Conservation (phyloP, 108 stramenopile species). For the Fragilaria radians region DNA sequence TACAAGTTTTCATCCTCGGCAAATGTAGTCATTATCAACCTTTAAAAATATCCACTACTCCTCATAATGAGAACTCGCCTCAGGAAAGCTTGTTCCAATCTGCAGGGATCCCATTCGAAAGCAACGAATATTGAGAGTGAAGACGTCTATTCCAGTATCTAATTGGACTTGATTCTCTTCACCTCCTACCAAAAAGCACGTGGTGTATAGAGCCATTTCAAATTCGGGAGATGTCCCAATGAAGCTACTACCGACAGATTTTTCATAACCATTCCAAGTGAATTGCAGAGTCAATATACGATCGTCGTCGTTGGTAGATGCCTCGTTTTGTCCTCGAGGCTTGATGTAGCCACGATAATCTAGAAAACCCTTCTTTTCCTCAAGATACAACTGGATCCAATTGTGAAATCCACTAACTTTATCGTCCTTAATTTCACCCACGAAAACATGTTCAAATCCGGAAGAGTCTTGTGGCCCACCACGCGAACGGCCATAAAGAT, state of each 20-base stretch:
- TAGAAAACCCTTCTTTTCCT: conserved; percentile 72
- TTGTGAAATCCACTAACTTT: conserved; percentile 85
- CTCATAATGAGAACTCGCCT: conserved; percentile 67
- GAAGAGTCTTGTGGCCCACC: conserved; percentile 57
- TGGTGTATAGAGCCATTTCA: conserved; percentile 87
- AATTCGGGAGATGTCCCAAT: conserved; percentile 88
- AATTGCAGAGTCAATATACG: conserved; percentile 85
- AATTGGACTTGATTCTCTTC: conserved; percentile 54
- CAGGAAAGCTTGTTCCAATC: conserved; percentile 72
- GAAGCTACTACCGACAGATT: conserved; percentile 72
- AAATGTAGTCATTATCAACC: too few relatives aligned
- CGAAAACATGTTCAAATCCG: conserved; percentile 93
- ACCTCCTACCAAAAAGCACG: conserved; percentile 61
- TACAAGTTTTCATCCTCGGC: too few relatives aligned
- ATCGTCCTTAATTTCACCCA: conserved; percentile 81
- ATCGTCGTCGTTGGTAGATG: conserved; percentile 51
- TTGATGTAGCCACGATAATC: conserved; percentile 88
- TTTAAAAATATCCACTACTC: too few relatives aligned
- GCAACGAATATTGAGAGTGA: conserved; percentile 65
- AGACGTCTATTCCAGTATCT: conserved; percentile 45
- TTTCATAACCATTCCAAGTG: conserved; percentile 79
- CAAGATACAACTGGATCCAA: conserved; percentile 87
- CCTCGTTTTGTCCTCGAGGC: conserved; percentile 42
- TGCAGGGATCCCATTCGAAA: conserved; percentile 48
- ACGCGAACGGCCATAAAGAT: conserved; percentile 65